Evolutionary conservation across 768 basidiomycete genomes (phyloP), one percentile per base, ranked within the genome.

Genomic region (Pleurotus eryngii): DNA sequence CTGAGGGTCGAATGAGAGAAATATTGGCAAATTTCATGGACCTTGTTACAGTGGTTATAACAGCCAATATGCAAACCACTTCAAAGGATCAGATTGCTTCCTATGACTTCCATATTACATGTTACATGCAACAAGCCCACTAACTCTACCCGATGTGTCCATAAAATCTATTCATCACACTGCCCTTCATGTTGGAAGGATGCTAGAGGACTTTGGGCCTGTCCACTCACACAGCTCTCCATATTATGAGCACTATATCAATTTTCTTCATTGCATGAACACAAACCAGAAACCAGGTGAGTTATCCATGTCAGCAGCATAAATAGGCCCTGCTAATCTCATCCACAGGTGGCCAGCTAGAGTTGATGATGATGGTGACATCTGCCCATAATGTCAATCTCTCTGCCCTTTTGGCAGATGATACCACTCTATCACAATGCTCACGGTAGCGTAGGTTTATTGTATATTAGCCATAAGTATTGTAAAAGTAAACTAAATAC

Each of bases 161-260:
- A 27, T 68, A 7, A 50, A 59, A 35, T 66, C 69, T 3, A 55
- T 39, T 35, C 66, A 67, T 42, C 70, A 71, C 59, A 58, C 57
- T 3, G 60, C 61, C 0, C 47, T 67, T 2, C 70, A 71, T 49
- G 57, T 69, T 15, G 62, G 63, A 2, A 57, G 59, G 17, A 60
- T 61, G 24, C 42, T 65, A 26, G 40, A 56, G 2, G 14, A 55
- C 0, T 65, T 70, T 59, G 68, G 71, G 9, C 71, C 67, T 0
- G 56, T 51, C 11, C 71, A 70, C 60, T 60, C 64, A 30, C 68
- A 65, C 49, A 59, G 67, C 58, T 60, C 64, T 5, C 64, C 63
- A 35, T 64, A 66, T 11, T 74, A 69, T 45, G 66, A 76, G 49
- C 60, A 66, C 15, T 68, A 67, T 38, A 73, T 70, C 47, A 53